phyloP scores from a whole-genome alignment of 495 filamentous ascomycete species.

The Darksidea phi region DNA sequence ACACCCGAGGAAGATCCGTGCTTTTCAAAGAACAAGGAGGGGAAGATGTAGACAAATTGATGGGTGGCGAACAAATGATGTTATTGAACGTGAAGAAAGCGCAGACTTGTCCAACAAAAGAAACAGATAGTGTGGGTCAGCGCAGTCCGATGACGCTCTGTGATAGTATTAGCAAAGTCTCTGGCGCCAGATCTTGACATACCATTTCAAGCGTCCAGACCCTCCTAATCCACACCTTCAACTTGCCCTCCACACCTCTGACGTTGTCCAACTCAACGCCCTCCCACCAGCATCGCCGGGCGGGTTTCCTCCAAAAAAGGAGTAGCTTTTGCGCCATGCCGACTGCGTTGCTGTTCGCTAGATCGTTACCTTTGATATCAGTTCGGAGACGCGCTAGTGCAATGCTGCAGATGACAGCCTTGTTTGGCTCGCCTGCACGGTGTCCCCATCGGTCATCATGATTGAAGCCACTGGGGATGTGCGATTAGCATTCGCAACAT shows the following conservation, averaged over 20 bases:
- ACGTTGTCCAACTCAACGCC: constrained; percentile 89
- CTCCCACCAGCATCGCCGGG: constrained; percentile 98
- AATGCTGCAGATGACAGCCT: constrained; percentile 95
- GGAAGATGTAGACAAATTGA: background rate
- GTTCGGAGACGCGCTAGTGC: constrained; percentile 89
- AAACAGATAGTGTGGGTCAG: constrained; percentile 41
- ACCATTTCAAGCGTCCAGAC: constrained; percentile 99
- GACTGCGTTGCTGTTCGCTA: constrained; percentile 76
- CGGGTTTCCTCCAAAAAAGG: constrained; percentile 97
- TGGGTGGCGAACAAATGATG: background rate
- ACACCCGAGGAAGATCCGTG: constrained; percentile 9
- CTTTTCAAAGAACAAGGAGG: constrained; percentile 1
- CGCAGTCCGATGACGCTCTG: constrained; percentile 86
- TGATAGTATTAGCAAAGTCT: constrained; percentile 37
- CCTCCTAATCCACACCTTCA: constrained; percentile 96
- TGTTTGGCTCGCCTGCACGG: constrained; percentile 91
- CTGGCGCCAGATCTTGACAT: constrained; percentile 34
- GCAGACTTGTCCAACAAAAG: constrained; percentile 3
- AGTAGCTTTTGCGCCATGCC: constrained; percentile 99
- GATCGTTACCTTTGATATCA: constrained; percentile 74
- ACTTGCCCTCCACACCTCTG: constrained; percentile 83
- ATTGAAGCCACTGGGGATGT: constrained; percentile 81
- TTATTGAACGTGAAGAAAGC: background rate
- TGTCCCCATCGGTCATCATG: constrained; percentile 95
- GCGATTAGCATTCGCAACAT: constrained; percentile 12